Evolutionary conservation across 331 rosid species (phyloP).

Genomic region (Malus hybrid): DNA sequence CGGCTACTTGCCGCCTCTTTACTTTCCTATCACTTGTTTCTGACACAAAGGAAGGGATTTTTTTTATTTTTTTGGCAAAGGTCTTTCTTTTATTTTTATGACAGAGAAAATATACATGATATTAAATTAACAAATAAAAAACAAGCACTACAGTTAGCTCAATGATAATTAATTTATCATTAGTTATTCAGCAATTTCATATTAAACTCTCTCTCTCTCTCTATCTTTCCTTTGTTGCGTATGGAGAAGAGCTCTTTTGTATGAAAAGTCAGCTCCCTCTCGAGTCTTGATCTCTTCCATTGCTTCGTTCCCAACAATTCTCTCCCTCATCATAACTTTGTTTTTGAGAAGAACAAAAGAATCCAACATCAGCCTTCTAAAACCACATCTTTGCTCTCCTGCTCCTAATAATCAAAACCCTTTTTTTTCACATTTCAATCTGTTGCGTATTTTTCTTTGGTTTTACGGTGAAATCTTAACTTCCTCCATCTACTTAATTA

Average conservation of each 20-base stretch:
- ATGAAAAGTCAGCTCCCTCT: slow-evolving; percentile 76
- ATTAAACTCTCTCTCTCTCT: neutral
- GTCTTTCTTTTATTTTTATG: neutral
- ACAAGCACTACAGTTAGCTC: slow-evolving; percentile 1
- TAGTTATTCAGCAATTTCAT: slow-evolving; percentile 7
- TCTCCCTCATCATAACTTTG: slow-evolving; percentile 13
- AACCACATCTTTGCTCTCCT: slow-evolving; percentile 29
- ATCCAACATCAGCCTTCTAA: slow-evolving; percentile 27
- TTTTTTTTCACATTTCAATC: neutral
- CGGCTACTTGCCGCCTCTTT: slow-evolving; percentile 91
- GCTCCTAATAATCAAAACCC: slow-evolving; percentile 20
- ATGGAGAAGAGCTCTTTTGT: slow-evolving; percentile 49
- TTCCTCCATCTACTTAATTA: neutral
- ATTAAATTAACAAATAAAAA: neutral
- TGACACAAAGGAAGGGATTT: neutral
- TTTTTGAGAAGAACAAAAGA: slow-evolving; percentile 19
- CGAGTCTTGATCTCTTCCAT: neutral
- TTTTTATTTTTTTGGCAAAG: neutral
- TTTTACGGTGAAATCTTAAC: too few species aligned
- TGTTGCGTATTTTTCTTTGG: neutral
- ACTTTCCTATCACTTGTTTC: slow-evolving; percentile 46
- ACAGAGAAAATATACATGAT: neutral
- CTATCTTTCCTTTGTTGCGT: slow-evolving; percentile 30
- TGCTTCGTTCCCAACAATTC: slow-evolving; percentile 5
- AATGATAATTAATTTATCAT: slow-evolving; percentile 21